Evolutionary conservation across 2,329 filamentous ascomycete genomes (phyloP).

Genomic region (Mariannaea sp.): DNA sequence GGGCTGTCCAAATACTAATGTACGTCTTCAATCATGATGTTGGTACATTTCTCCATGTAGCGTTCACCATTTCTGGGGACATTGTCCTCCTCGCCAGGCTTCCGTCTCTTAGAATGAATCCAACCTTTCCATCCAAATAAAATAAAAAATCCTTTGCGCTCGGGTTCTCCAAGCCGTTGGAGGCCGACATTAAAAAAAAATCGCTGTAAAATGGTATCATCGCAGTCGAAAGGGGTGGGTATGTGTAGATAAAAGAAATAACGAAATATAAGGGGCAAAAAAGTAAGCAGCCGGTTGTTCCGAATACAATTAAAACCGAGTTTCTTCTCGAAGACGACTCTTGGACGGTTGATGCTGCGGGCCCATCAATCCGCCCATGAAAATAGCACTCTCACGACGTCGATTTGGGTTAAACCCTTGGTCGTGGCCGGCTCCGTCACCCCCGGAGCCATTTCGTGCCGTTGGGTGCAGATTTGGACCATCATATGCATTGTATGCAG

Average conservation of each 20-base stretch:
- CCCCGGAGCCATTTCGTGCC: constrained; percentile 39
- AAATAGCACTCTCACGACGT: constrained; percentile 65
- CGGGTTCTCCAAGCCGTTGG: not conserved
- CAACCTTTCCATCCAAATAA: not conserved
- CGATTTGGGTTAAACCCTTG: constrained; percentile 53
- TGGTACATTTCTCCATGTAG: constrained; percentile 11
- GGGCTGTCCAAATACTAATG: constrained; percentile 8
- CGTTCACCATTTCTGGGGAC: not conserved
- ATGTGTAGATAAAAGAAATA: too few species aligned
- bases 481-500: constrained; percentile 42
- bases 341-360: constrained; percentile 57
- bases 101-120: constrained; percentile 1
- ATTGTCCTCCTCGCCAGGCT: not conserved
- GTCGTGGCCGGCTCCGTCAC: constrained; percentile 45
- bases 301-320: constrained; percentile 48
- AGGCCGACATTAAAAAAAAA: constrained; percentile 32
- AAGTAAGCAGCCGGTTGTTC: constrained; percentile 28
- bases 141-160: not conserved
- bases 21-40: constrained; percentile 14
- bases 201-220: constrained; percentile 39
- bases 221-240: constrained; percentile 41
- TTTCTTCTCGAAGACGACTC: constrained; percentile 60
- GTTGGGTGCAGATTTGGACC: constrained; percentile 21
- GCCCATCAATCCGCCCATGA: constrained; percentile 54
- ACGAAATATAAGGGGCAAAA: constrained; percentile 36